A percentile compares a stretch with the other conserved stretches of the same genome.
Evolutionary conservation across 495 filamentous ascomycete species (phyloP).

Genomic region (Penicillium chermesinum): DNA sequence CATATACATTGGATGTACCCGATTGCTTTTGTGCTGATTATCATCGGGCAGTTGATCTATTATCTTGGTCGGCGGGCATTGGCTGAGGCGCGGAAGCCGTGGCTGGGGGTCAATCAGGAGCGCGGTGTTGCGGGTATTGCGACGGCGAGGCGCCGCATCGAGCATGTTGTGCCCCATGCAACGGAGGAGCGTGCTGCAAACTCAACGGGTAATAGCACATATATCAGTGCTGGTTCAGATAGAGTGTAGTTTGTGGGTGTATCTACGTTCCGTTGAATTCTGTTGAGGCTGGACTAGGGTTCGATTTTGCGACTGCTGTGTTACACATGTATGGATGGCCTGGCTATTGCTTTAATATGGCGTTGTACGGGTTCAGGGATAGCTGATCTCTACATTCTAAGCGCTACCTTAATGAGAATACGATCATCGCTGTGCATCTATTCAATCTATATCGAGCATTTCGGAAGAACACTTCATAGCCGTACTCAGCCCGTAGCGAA

Average conservation of each 20-base stretch:
- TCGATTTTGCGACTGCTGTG: too few relatives aligned
- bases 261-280: too few relatives aligned
- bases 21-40: constrained; percentile 87
- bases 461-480: background rate
- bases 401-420: background rate
- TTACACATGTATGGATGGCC: background rate
- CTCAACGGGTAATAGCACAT: too few relatives aligned
- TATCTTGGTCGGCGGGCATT: constrained; percentile 68
- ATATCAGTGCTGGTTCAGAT: background rate
- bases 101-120: constrained; percentile 84
- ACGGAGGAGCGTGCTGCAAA: constrained; percentile 2
- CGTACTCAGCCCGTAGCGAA: background rate
- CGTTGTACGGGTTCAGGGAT: too few relatives aligned
- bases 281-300: too few relatives aligned
- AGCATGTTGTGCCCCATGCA: constrained; percentile 24
- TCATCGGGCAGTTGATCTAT: constrained; percentile 76
- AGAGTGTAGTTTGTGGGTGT: too few relatives aligned
- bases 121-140: constrained; percentile 74
- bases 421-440: too few relatives aligned
- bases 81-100: constrained; percentile 92
- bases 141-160: constrained; percentile 77
- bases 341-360: background rate
- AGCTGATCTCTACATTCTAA: too few relatives aligned
- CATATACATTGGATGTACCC: constrained; percentile 87
- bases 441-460: too few relatives aligned